Evolutionary conservation across 2,329 filamentous ascomycete species (phyloP), one percentile per base, ranked within the genome.

Genomic region (Epichloe bromicola): DNA sequence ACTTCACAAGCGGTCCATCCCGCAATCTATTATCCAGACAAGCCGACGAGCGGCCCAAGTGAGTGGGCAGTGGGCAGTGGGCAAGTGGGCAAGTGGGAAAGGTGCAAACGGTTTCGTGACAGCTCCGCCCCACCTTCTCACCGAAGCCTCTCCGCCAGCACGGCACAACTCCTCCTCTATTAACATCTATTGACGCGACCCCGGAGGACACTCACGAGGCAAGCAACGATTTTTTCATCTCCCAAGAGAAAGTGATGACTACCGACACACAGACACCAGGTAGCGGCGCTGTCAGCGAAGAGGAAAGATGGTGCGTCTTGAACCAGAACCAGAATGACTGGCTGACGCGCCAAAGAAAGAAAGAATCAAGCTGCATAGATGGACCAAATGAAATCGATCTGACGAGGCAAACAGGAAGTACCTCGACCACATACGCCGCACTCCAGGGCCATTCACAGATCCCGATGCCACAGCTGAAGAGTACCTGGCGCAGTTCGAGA

Each of bases 381-480:
- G 14, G n/a, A 20, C 11, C n/a, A 1, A 7, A 34, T 19, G 5
- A 15, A n/a, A 20, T 37, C 20, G 12, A 36, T 12, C 47, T 49
- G 19, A 49, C 10, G 30, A 34, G 11, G 23, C 12, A 26, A 7
- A 50, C 56, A 94, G 89, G 89, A 83, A 80, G 66, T 84, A 95
- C 65, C 78, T 97, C 52, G 82, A 97, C 68, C 83, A 78, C 55
- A 82, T 96, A 57, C 78, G 95, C 51, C 82, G 76, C 53, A 83
- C 82, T 34, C 71, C 77, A 3, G 91, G 93, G 1, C 88, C 93
- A 1, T 95, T 87, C 66, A 90, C 86, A 36, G 85, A 90, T 56
- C 76, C 80, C 30, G 79, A 70, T 7, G 71, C 71, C 15, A 71
- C 72, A 26, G 71, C 71, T 46, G 74, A 76, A 48, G 75, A 79